These are phyloP conservation scores for Colletotrichum euphorbiae DNA, from an alignment of 2,329 filamentous ascomycete genomes.

Conservation along the genomic window DNA sequence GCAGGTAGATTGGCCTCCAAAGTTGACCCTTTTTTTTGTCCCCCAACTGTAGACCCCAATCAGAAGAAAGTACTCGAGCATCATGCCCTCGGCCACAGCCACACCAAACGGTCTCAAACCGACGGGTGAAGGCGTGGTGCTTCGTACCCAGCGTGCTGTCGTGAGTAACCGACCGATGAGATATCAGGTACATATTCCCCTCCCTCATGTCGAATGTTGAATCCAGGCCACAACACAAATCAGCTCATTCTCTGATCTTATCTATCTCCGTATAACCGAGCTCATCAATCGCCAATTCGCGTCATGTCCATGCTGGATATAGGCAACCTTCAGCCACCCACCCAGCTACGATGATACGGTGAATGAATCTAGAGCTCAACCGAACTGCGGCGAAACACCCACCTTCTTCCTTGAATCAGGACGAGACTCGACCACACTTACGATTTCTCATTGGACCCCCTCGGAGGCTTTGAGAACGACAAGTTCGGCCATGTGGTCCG, in stretches of 20 bases:
- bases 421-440: slow-evolving; percentile 47
- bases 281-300: neutral
- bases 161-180: no score
- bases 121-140: no score
- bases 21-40: no score
- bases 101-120: no score
- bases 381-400: slow-evolving; percentile 29
- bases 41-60: no score
- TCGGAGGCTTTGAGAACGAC: neutral
- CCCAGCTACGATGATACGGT: slow-evolving; percentile 31
- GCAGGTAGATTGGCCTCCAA: no score
- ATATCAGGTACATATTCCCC: no score
- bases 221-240: no score
- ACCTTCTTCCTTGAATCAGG: slow-evolving; percentile 35
- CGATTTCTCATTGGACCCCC: slow-evolving; percentile 42
- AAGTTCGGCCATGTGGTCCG: slow-evolving; percentile 17
- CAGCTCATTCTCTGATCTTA: no score
- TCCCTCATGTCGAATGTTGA: neutral
- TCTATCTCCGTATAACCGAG: neutral
- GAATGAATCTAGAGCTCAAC: neutral
- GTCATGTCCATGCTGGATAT: slow-evolving; percentile 12
- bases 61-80: no score
- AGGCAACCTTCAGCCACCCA: slow-evolving; percentile 23
- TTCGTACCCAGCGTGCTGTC: no score
- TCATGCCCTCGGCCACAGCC: no score